Base-by-base conservation (phyloP, 805 yeast species). In the Lachancea lanzarotensis region DNA sequence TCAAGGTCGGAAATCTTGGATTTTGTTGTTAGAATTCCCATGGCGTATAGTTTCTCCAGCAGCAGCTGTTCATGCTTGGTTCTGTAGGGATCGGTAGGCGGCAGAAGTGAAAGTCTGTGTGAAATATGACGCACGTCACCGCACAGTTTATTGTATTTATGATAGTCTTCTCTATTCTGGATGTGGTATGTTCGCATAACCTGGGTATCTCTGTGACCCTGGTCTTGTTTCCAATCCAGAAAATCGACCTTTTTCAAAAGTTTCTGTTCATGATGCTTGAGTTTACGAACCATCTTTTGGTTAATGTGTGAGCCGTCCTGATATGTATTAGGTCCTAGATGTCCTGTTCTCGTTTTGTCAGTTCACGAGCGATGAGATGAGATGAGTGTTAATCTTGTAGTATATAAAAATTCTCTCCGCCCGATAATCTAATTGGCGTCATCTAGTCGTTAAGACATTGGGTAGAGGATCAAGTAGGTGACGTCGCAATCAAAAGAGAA, bases 171-270 rank as follows among this genome's bases (percentile, higher is more conserved):
- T 63, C 98, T 78, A 63, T 90, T 85, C 62, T 89, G 96, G 38
- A 93, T 76, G 63, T 91, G 96, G 66, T 90, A 93, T 43, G 86
- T 83, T 55, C 95, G 76, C 95, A 93, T 93, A 29, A 93, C 95
- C 65, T 86, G 91, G n/a, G 95, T 82, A 56, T 91, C 98, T 54
- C 98, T 73, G 65, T 93, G 98, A 26, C 91, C 88, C 45, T 84
- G 82, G 63, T 93, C 98, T 57, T 88, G 95, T 65, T 93, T 93
- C 97, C 98, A 93, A 65, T 93, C 95, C 42, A 88, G 84, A 70
- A 93, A 88, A 62, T 93, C 97, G 43, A 93, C 98, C 67, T 93
- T 93, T 72, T 85, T 89, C 57, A 93, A 77, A 57, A 93, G 79
- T 68, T 89, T 90, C 74, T 86, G 84, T 76, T 93, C 98, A 67